Base-by-base conservation (phyloP, 75 land plant species). In the Cryptomeria japonica region DNA sequence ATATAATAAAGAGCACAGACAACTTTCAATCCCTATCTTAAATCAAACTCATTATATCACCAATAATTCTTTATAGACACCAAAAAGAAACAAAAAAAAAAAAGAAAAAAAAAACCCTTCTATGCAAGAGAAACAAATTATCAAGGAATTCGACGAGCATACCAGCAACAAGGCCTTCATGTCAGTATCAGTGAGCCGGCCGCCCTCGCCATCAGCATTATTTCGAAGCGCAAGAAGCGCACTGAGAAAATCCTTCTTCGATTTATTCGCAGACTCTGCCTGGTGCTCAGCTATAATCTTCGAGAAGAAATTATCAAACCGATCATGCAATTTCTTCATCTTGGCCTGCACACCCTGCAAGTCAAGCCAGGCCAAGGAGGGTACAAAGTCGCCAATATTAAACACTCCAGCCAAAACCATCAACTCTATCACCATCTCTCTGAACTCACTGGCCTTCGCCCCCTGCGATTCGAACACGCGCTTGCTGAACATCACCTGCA, bases 251-350 rank as follows among this genome's bases (percentile, higher is more conserved):
- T 89, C 91, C 0, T 88, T 87, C 42, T 72, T 68, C 3, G 55
- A 83, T 46, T 80, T 85, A 0, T 22, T 6, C 2, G 61, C 37
- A 0, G 90, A 80, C 0, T 75, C 87, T 5, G 84, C 44, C n/a
- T 82, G 31, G 15, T 90, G 93, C 87, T 92, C 93, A 28, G 87
- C 87, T 8, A 90, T 76, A 85, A 90, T 85, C 78, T 55, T 83
- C 16, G 84, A 85, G 25, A 92, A 34, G 36, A 92, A 39, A 14
- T 58, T 32, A 72, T 92, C 93, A 77, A 88, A 89, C 75, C 80
- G 87, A 3, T 64, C 47, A 49, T 90, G 92, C 46, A 90, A 38
- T 7, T 80, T 19, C 90, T 86, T 88, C 92, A 92, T 83, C 88
- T 88, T 90, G 41, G 10, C 41, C 34, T 44, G 84, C 19, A 55